A percentile compares a stretch with the other conserved stretches of the same genome.
Evolutionary conservation across 768 basidiomycete genomes (phyloP).

Genomic region (Coprinopsis marcescibilis): DNA sequence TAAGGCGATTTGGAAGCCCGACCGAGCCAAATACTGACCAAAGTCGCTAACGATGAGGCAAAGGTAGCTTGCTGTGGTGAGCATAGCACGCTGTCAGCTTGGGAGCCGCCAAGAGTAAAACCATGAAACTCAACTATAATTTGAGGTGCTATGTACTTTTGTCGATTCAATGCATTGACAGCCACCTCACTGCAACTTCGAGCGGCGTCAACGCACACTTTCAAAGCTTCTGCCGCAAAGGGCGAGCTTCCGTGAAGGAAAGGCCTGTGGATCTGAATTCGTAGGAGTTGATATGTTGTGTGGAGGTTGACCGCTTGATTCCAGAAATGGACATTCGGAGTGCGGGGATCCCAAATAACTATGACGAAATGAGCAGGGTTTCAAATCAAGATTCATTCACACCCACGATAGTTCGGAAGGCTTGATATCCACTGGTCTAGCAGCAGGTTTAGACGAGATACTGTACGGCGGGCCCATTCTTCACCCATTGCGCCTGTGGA

Average conservation of each 20-base stretch:
- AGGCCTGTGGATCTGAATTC: slow-evolving; percentile 67
- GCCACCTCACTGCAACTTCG: slow-evolving; percentile 65
- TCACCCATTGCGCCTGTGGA: slow-evolving; percentile 38
- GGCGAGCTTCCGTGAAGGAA: slow-evolving; percentile 46
- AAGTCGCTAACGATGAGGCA: no score
- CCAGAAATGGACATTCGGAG: slow-evolving; percentile 29
- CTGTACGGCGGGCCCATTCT: slow-evolving; percentile 51
- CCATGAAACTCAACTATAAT: slow-evolving; percentile 24
- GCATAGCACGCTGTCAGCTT: no score
- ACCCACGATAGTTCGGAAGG: slow-evolving; percentile 51
- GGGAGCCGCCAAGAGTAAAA: no score
- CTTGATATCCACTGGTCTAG: slow-evolving; percentile 57
- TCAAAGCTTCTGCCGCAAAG: slow-evolving; percentile 49
- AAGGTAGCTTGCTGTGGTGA: no score
- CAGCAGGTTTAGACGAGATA: slow-evolving; percentile 57
- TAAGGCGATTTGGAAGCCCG: no score
- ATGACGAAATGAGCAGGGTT: neutral
- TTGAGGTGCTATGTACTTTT: slow-evolving; percentile 22
- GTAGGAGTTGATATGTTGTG: slow-evolving; percentile 39
- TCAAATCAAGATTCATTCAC: neutral
- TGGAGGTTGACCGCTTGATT: slow-evolving; percentile 49
- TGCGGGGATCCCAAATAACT: slow-evolving; percentile 36
- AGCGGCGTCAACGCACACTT: slow-evolving; percentile 69
- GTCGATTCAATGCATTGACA: slow-evolving; percentile 43
- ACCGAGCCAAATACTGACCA: no score